phyloP scores from a whole-genome alignment of 2,329 filamentous ascomycete species.

The Boeremia exigua region DNA sequence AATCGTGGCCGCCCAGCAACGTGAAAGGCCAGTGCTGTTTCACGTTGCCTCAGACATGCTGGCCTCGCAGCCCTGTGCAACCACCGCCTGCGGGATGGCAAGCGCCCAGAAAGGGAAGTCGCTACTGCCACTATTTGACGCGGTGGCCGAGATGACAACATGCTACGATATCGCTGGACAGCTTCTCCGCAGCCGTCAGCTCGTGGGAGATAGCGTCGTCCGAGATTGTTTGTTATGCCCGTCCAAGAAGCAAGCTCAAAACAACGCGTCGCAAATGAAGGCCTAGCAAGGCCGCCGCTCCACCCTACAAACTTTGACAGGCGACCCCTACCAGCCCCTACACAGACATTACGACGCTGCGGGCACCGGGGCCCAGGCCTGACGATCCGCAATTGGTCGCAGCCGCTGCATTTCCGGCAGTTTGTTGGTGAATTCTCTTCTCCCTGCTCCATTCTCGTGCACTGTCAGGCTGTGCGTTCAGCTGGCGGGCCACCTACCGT shows the following conservation, averaged over 20 bases:
- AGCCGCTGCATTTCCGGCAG: slow-evolving; percentile 11
- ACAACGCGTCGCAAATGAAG: slow-evolving; percentile 50
- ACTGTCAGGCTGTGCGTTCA: slow-evolving; percentile 21
- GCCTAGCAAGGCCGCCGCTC: slow-evolving; percentile 31
- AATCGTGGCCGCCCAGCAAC: slow-evolving; percentile 9
- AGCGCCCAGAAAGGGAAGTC: slow-evolving; percentile 6
- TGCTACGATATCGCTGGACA: slow-evolving; percentile 1
- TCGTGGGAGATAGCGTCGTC: slow-evolving; percentile 4
- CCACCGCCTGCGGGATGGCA: slow-evolving; percentile 26
- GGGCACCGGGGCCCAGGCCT: slow-evolving; percentile 20
- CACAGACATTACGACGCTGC: slow-evolving; percentile 25
- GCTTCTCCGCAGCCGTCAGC: slow-evolving; percentile 12
- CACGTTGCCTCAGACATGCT: slow-evolving; percentile 24
- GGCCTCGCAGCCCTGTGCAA: slow-evolving; percentile 30
- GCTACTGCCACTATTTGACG: slow-evolving; percentile 6
- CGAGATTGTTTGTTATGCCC: slow-evolving; percentile 35
- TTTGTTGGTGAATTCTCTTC: slow-evolving; percentile 19
- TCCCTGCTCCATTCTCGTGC: slow-evolving; percentile 21
- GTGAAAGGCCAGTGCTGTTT: slow-evolving; percentile 22
- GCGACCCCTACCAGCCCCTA: slow-evolving; percentile 29
- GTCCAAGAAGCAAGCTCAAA: slow-evolving; percentile 30
- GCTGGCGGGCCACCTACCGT: slow-evolving; percentile 28
- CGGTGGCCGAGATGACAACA: slow-evolving; percentile 14
- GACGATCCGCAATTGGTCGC: slow-evolving; percentile 30
- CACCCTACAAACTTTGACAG: slow-evolving; percentile 35